Base-by-base conservation (phyloP, 148 eudicot genomes). In the Camellia japonica region DNA sequence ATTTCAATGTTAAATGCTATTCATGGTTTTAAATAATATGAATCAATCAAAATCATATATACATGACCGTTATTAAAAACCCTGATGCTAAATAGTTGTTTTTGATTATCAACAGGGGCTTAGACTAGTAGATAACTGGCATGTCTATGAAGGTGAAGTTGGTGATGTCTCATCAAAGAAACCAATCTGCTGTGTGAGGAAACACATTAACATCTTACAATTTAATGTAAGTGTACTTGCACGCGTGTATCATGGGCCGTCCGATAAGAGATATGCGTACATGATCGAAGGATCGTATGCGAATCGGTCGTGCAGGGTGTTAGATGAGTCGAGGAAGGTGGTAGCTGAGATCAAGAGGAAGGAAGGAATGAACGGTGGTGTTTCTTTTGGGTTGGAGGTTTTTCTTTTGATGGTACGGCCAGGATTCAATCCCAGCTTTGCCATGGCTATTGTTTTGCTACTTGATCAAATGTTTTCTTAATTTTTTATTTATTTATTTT, bases 271-370 rank as follows among this genome's bases (percentile, higher is more conserved):
- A 10, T 81, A 78, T 9, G 83, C 75, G 14, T 95, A 87, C 66
- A 77, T 77, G 76, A 83, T 95, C 8, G 94, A 93, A 84, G 98
- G 98, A 5, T 90, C 92, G 0, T 95, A 90, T 14, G 60, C 76
- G 38, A 81, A 86, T 41, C 73, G 94, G 75, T 88, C 87, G 0
- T 94, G 98, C 69, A 83, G 73, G 74, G 84, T 94, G 7, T 13
- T 87, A 46, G 95, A 93, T 70, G 88, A 85, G 18, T 82, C 85
- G 52, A 87, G 86, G 44, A 90, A 77, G 42, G 75, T 89, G 46
- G 92, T 93, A 15, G 94, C 90, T 0, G 98, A 95, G 89, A 88
- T 95, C 71, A 90, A 81, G 88, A 87, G 80, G 82, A 95, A 95
- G 82, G 91, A 93, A 73, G 89, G 90, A 0, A 20, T n/a, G 15